Percentiles rank a stretch among this genome's conserved stretches.
Conservation (phyloP, 1,284 basidiomycete species). For the Trichosporon faecale region DNA sequence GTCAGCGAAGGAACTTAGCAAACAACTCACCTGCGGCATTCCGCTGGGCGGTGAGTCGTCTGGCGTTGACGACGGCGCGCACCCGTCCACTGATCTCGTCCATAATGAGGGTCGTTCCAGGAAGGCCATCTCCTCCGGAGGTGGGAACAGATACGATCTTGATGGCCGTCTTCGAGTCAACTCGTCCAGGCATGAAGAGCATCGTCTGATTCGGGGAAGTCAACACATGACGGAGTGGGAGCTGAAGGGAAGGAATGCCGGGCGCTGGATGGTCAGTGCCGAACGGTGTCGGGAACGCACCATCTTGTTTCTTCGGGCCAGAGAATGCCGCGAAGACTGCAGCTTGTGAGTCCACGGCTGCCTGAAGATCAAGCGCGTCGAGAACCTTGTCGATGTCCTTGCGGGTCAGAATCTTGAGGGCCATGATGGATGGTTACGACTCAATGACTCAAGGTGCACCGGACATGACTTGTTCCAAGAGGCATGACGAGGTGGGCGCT, state of each 20-base stretch:
- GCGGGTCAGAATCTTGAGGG: conserved; percentile 37
- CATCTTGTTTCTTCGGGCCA: conserved; percentile 12
- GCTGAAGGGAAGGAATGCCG: conserved; percentile 35
- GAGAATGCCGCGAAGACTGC: conserved; percentile 44
- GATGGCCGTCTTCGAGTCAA: conserved; percentile 53
- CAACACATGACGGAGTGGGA: conserved; percentile 40
- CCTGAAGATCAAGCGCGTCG: conserved; percentile 30
- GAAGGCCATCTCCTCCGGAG: conserved; percentile 59
- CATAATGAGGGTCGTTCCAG: conserved; percentile 70
- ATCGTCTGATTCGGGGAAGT: conserved; percentile 32
- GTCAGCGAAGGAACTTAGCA: not conserved
- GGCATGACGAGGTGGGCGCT: not conserved
- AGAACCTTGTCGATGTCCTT: conserved; percentile 42
- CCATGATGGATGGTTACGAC: not conserved
- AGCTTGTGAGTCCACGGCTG: conserved; percentile 42
- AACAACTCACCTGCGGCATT: conserved; percentile 69
- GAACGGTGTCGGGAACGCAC: not conserved
- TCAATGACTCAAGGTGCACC: not conserved
- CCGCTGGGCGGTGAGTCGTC: conserved; percentile 68
- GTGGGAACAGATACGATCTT: conserved; percentile 71
- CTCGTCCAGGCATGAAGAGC: conserved; percentile 52
- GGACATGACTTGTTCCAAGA: not conserved
- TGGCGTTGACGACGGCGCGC: conserved; percentile 71
- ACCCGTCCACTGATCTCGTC: conserved; percentile 66
- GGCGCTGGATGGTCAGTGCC: conserved; percentile 7